These are phyloP conservation scores for Russula griseocarnosa DNA, from an alignment of 768 basidiomycete genomes.

Conservation along the genomic window DNA sequence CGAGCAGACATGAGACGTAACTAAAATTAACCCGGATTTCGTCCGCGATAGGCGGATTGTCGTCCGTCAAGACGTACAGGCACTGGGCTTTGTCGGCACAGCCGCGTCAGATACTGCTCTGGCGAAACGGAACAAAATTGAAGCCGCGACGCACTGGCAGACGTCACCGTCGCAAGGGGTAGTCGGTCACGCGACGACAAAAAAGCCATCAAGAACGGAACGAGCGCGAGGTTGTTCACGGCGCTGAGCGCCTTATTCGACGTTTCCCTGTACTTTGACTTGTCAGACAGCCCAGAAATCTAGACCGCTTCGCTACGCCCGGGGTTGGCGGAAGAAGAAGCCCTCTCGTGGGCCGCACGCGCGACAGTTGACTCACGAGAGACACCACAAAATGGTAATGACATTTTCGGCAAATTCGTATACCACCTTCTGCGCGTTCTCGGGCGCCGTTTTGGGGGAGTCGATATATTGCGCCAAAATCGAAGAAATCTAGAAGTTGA, in stretches of 20 bases:
- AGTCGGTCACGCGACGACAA: constrained; percentile 65
- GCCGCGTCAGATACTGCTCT: not conserved
- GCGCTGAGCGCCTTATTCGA: constrained; percentile 88
- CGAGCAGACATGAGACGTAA: constrained; percentile 62
- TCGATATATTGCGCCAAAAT: constrained; percentile 65
- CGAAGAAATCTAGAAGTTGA: constrained; percentile 57
- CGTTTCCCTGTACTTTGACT: constrained; percentile 57
- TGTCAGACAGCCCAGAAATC: constrained; percentile 30
- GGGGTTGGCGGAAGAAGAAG: not conserved
- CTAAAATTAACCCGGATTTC: constrained; percentile 57
- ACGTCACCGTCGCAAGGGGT: constrained; percentile 65
- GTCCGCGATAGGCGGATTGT: constrained; percentile 72
- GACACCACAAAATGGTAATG: constrained; percentile 89
- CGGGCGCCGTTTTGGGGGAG: constrained; percentile 56
- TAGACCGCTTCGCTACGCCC: not conserved
- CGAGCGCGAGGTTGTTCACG: constrained; percentile 73
- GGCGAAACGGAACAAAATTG: not conserved
- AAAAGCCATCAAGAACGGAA: constrained; percentile 90
- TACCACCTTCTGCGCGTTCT: constrained; percentile 69
- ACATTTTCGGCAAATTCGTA: constrained; percentile 90
- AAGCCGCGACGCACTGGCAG: constrained; percentile 58
- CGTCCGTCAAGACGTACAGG: constrained; percentile 88
- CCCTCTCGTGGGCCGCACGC: not conserved
- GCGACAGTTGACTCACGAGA: constrained; percentile 63
- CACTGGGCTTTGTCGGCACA: constrained; percentile 63